Evolutionary conservation across 257 asterid genomes (phyloP).

Genomic region (Jasminum sambac): DNA sequence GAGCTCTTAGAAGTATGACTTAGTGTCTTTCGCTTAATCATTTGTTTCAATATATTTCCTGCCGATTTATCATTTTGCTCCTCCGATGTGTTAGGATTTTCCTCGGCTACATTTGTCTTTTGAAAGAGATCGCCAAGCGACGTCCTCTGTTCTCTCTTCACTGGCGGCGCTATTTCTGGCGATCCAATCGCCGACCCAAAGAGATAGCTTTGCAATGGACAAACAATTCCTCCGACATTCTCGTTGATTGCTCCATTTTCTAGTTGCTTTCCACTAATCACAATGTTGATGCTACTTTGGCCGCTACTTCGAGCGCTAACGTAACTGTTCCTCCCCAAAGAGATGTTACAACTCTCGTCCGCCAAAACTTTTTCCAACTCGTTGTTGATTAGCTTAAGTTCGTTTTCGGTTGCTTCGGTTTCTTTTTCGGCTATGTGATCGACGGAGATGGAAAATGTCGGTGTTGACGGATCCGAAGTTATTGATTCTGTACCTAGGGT

Average conservation of each 20-base stretch:
- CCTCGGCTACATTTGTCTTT: constrained; percentile 67
- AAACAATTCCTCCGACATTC: constrained; percentile 41
- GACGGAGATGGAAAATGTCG: constrained; percentile 67
- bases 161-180: constrained; percentile 46
- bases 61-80: constrained; percentile 69
- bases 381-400: constrained; percentile 72
- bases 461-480: constrained; percentile 61
- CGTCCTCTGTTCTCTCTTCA: constrained; percentile 64
- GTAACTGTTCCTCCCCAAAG: constrained; percentile 80
- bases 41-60: constrained; percentile 59
- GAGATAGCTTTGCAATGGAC: constrained; percentile 86
- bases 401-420: constrained; percentile 73
- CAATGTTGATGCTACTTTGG: constrained; percentile 56
- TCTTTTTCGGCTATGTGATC: constrained; percentile 82
- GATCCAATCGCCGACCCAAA: constrained; percentile 69
- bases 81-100: constrained; percentile 46
- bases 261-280: constrained; percentile 55
- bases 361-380: constrained; percentile 90
- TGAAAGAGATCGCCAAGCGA: constrained; percentile 91
- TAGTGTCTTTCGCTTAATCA: constrained; percentile 53
- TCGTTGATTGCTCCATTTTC: constrained; percentile 49
- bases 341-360: constrained; percentile 47
- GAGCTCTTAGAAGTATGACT: constrained; percentile 41
- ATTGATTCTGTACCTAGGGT: constrained; percentile 44
- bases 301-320: constrained; percentile 73